A percentile compares a stretch with the other conserved stretches of the same genome.
Evolutionary conservation across 371 early-diverging fungal genomes (phyloP).

Genomic region (Syncephalastrum monosporum): DNA sequence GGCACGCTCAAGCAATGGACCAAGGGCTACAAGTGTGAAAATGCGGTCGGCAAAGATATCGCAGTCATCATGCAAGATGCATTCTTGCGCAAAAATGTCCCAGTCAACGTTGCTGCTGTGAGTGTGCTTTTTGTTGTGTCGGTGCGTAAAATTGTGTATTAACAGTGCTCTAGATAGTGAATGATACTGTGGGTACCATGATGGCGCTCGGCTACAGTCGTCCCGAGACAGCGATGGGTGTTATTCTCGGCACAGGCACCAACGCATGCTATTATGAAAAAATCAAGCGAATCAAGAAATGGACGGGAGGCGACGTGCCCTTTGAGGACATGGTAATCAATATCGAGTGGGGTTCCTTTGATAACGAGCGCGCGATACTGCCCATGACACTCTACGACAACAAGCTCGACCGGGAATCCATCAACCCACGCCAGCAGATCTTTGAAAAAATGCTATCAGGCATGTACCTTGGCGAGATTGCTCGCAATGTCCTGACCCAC

Average conservation of each 20-base stretch:
- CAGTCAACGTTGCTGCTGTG: conserved; percentile 78
- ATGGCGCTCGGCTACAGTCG: conserved; percentile 83
- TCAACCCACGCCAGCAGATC: conserved; percentile 76
- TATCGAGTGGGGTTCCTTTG: conserved; percentile 91
- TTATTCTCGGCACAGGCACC: conserved; percentile 96
- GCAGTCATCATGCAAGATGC: conserved; percentile 86
- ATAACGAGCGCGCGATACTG: conserved; percentile 63
- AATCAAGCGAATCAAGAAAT: conserved; percentile 46
- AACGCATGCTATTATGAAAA: conserved; percentile 87
- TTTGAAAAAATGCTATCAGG: conserved; percentile 96
- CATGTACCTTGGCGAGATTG: conserved; percentile 92
- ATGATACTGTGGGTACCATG: conserved; percentile 96
- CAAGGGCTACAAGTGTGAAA: conserved; percentile 84
- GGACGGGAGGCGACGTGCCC: conserved; percentile 25
- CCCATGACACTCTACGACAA: conserved; percentile 86
- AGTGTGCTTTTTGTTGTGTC: conserved; percentile 3
- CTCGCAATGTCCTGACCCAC: conserved; percentile 72
- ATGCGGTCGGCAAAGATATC: conserved; percentile 73
- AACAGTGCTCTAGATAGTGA: conserved; percentile 62
- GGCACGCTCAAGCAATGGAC: conserved; percentile 91
- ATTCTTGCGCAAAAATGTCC: conserved; percentile 71
- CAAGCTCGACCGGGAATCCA: conserved; percentile 77
- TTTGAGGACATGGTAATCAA: conserved; percentile 86
- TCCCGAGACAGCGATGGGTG: conserved; percentile 84
- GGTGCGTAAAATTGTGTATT: neutral